phyloP scores from a whole-genome alignment of 2,329 filamentous ascomycete species.

The Penicillium sumatraense region DNA sequence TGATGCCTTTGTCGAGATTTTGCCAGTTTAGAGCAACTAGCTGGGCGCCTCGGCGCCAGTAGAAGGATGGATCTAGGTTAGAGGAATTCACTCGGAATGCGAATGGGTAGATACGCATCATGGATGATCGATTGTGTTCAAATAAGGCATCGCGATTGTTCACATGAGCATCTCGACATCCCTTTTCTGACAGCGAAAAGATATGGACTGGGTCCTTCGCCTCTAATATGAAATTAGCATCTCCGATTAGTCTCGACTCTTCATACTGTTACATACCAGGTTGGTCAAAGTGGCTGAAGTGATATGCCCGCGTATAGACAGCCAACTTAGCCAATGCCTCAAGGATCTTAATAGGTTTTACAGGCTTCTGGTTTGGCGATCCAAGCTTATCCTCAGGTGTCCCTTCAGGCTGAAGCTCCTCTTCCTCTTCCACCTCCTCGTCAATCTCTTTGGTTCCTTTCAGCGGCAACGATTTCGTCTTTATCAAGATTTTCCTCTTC shows the following conservation, averaged over 20 bases:
- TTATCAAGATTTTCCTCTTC: constrained; percentile 79
- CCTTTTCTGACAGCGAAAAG: constrained; percentile 67
- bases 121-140: constrained; percentile 76
- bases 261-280: constrained; percentile 56
- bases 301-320: constrained; percentile 84
- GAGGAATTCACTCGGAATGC: constrained; percentile 81
- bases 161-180: constrained; percentile 67
- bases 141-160: constrained; percentile 67
- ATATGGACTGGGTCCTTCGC: constrained; percentile 63
- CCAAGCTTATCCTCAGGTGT: not conserved
- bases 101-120: constrained; percentile 89
- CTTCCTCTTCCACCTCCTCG: constrained; percentile 28
- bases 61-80: constrained; percentile 81
- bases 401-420: constrained; percentile 8
- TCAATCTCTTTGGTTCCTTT: constrained; percentile 31
- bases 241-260: not conserved
- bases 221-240: constrained; percentile 33
- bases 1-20: constrained; percentile 87
- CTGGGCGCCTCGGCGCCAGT: constrained; percentile 88
- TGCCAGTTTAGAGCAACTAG: constrained; percentile 96
- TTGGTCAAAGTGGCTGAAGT: constrained; percentile 73
- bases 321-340: constrained; percentile 74
- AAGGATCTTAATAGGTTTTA: constrained; percentile 67
- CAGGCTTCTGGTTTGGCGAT: constrained; percentile 33
- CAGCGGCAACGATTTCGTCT: constrained; percentile 71